Evolutionary conservation across 345 rosid genomes (phyloP), one percentile per base, ranked within the genome.

Genomic region (Pistacia atlantica): DNA sequence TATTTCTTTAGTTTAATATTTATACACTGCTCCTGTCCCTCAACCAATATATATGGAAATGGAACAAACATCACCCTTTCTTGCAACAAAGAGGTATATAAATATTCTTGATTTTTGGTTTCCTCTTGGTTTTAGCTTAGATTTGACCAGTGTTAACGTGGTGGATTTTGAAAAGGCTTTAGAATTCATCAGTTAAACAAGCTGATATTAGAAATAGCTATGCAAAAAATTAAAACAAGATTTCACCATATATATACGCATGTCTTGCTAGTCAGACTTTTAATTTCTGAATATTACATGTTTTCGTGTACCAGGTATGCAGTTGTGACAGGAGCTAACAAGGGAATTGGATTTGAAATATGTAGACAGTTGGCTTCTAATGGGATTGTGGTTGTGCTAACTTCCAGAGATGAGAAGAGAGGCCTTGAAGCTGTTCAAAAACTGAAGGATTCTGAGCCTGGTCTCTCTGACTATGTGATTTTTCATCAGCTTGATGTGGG

Each of bases 341-440:
- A 76, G 77, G 89, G 89, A 31, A 78, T 86, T 2, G 87, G 89
- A 4, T 73, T 80, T 42, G 89, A 80, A 58, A 79, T 82, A 46
- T 79, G 81, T 67, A 65, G 65, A 57, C 67, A 66, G 45, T 73
- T 74, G 65, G 76, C 73, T 20, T 78, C 78, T 10, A 46, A 77
- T 13, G 84, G 75, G 72, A 7, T 81, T 57, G 56, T n/a, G 25
- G 80, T 81, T 4, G 64, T 81, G 35, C 11, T 80, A 52, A 80
- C 83, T 52, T 60, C 78, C 51, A 80, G 78, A 72, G 75, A 80
- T 67, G 78, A 81, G 58, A 73, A 73, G n/a, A 81, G 63, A 48
- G 84, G 80, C 9, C 58, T 69, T 48, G 75, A 81, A 68, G 80
- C 80, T 69, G 67, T 69, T 63, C 25, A 71, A 16, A 77, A 73